phyloP scores from a whole-genome alignment of 352 stramenopile genomes.

The Aphanomyces euteiches region DNA sequence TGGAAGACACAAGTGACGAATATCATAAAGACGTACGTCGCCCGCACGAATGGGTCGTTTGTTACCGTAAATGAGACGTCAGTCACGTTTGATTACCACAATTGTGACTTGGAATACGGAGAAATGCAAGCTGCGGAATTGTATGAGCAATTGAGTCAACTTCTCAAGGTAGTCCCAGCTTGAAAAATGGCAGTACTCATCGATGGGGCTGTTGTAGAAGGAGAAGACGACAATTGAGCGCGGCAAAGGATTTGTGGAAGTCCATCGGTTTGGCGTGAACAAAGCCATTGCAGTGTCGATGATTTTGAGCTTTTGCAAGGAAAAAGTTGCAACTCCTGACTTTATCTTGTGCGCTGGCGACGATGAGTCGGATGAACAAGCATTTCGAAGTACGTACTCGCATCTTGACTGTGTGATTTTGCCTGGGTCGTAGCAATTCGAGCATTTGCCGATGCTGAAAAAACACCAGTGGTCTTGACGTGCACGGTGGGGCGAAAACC shows the following conservation, averaged over 20 bases:
- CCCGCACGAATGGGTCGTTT: slow-evolving; percentile 97
- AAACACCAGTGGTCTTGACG: slow-evolving; percentile 74
- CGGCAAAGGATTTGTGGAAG: slow-evolving; percentile 67
- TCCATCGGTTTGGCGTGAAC: slow-evolving; percentile 68
- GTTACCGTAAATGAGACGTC: slow-evolving; percentile 96
- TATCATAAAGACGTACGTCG: slow-evolving; percentile 97
- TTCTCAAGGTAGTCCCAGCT: slow-evolving; percentile 82
- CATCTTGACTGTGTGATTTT: slow-evolving; percentile 45
- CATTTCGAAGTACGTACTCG: slow-evolving; percentile 49
- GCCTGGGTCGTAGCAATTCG: slow-evolving; percentile 42
- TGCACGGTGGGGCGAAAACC: slow-evolving; percentile 98
- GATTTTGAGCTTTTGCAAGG: slow-evolving; percentile 54
- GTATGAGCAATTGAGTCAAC: slow-evolving; percentile 91
- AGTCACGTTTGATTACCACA: slow-evolving; percentile 97
- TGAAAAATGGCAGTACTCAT: slow-evolving; percentile 47
- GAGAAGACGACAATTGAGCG: slow-evolving; percentile 52
- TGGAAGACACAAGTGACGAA: slow-evolving; percentile 93
- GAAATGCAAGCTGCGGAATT: slow-evolving; percentile 94
- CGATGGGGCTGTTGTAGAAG: slow-evolving; percentile 65
- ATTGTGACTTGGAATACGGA: slow-evolving; percentile 98
- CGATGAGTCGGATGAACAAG: slow-evolving; percentile 95
- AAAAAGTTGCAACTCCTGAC: slow-evolving; percentile 70
- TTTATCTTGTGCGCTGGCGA: slow-evolving; percentile 96
- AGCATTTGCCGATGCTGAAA: slow-evolving; percentile 39
- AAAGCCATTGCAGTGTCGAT: slow-evolving; percentile 56